Base-by-base conservation (phyloP, 345 rosid genomes). In the Hibiscus syriacus region DNA sequence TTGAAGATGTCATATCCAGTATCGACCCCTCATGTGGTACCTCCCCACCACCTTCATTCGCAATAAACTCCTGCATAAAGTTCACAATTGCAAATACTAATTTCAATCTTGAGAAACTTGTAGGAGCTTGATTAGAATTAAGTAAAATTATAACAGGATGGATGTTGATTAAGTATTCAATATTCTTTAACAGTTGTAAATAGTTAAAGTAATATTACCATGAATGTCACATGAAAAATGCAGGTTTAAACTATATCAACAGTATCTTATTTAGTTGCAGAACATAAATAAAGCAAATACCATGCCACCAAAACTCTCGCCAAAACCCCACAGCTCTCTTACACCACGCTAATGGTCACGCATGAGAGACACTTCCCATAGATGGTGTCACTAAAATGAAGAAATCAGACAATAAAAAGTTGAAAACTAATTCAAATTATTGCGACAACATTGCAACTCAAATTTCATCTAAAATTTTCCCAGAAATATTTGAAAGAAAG, bases 1-100 rank as follows among this genome's bases (percentile, higher is more conserved):
- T 94, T 73, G 99, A 90, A 73, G 99, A 94, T 39, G 97, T 94
- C 97, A 94, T 94, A 81, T 94, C 99, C 10, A 96, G 99, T 57
- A 94, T 89, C 16, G 95, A 86, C 55, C 99, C 99, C 83, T 91
- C 98, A 60, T 91, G 96, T n/a, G 99, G 99, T 74, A 80, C 90
- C 78, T 91, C 99, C 38, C 95, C 95, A 61, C 76, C 77, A 49
- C 99, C 98, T 87, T 94, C 98, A 79, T 83, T 83, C 50, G 66
- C 73, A 76, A 94, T 82, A 78, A 94, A 94, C 71, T 94, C 99
- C 99, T 94, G 76, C 72, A 72, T 34, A 43, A 61, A 68, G 39
- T 30, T 16, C 65, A 77, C 34, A 71, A 69, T 50, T 58, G 39
- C 58, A 45, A 29, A 16, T 26, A 63, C 14, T 43, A 63, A 16